phyloP scores from a whole-genome alignment of 345 rosid species.

The Microthlaspi erraticum region DNA sequence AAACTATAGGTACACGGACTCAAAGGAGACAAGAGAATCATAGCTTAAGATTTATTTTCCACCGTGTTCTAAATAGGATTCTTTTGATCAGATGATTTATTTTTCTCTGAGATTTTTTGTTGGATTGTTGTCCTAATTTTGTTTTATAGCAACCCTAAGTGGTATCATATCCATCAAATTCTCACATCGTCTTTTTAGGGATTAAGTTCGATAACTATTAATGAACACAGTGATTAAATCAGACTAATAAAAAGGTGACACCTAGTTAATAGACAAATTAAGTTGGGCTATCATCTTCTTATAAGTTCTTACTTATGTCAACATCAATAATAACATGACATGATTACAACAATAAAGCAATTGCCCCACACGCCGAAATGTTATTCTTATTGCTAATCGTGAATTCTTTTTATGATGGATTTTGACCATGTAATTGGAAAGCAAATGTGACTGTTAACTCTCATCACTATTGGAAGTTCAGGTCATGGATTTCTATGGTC shows the following conservation, averaged over 20 bases:
- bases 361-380: slow-evolving; percentile 44
- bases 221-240: neutral
- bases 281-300: slow-evolving; percentile 10
- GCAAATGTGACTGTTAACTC: slow-evolving; percentile 9
- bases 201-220: slow-evolving; percentile 2
- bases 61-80: slow-evolving; percentile 37
- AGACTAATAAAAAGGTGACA: slow-evolving; percentile 22
- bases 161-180: slow-evolving; percentile 29
- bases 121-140: slow-evolving; percentile 26
- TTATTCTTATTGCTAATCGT: slow-evolving; percentile 15
- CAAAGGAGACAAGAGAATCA: slow-evolving; percentile 41
- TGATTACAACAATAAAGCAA: slow-evolving; percentile 34
- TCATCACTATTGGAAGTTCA: neutral
- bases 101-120: neutral
- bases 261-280: slow-evolving; percentile 25
- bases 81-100: slow-evolving; percentile 11
- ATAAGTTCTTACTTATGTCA: slow-evolving; percentile 33
- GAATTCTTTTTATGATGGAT: slow-evolving; percentile 11
- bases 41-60: slow-evolving; percentile 36
- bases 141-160: slow-evolving; percentile 35
- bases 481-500: neutral
- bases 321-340: slow-evolving; percentile 34
- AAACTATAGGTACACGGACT: slow-evolving; percentile 41
- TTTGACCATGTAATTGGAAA: slow-evolving; percentile 15
- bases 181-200: slow-evolving; percentile 11